Base-by-base conservation (phyloP, 371 early-diverging fungal species). In the Mortierella sp. region DNA sequence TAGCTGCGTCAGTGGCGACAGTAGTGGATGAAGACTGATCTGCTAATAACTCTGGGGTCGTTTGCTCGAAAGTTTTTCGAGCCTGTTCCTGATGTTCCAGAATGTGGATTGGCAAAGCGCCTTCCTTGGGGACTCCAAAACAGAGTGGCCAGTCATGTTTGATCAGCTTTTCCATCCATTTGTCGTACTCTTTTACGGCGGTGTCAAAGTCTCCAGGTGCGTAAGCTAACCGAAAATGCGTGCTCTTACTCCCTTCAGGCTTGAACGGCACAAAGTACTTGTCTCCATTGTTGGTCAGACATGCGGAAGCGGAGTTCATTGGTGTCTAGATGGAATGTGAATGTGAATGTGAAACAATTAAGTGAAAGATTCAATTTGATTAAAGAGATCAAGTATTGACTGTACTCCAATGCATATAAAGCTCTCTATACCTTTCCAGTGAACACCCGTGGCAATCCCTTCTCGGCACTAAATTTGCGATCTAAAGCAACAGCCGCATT, bases 101-200 rank as follows among this genome's bases (percentile, higher is more conserved):
- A 43, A 78, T 37, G 49, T 70, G 70, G 57, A 77, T 66, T 2
- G 68, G 68, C 11, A 80, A 62, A 14, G 74, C 72, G 30, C 73
- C 76, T 58, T 78, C 72, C 65, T 78, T 83, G 9, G 75, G 80
- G 22, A 84, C 72, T 2, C 91, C 92, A 86, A 96, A 96, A 62
- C 93, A 94, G n/a, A 88, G 77, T 0, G 95, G 95, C 95, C 95
- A 96, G 74, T 95, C 94, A 39, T 88, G 86, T 39, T 86, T 84
- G 39, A 89, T 86, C 52, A 96, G 83, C 24, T 87, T 86, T 16
- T 89, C 85, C 79, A 92, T 88, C 96, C 96, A 96, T 49, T 86
- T 79, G 22, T 88, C 83, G 79, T 96, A 96, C 28, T 90, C 89
- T 43, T 79, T 76, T n/a, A 90, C 85, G 0, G 96, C 95, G 18